Conservation (phyloP, 352 stramenopile species). For the Phytopythium aichiense region DNA sequence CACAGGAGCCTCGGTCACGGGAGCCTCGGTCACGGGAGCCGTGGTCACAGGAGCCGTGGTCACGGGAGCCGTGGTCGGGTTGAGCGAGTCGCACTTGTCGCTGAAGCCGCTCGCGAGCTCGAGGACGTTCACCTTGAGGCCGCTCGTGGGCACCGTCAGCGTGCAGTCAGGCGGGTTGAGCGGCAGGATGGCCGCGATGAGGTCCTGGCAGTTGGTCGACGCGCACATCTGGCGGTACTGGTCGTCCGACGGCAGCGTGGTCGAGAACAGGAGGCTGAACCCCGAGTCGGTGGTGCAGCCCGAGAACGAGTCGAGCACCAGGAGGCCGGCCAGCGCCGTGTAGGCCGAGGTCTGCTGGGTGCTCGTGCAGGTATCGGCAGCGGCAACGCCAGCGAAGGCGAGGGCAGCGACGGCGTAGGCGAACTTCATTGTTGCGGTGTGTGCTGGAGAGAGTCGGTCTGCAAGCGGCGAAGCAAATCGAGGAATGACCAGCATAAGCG, state of each 20-base stretch:
- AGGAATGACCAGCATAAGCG: background rate
- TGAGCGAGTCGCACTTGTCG: background rate
- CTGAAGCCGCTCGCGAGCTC: slow-evolving; percentile 6
- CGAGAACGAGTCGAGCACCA: background rate
- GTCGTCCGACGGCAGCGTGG: slow-evolving; percentile 5
- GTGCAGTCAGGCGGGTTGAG: slow-evolving; percentile 9
- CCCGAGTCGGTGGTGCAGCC: slow-evolving; percentile 7
- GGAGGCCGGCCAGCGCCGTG: background rate
- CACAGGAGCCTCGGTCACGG: too few relatives aligned
- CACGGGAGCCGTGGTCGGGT: background rate
- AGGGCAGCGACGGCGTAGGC: background rate
- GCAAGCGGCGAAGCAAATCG: background rate
- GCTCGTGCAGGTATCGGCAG: background rate
- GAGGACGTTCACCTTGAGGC: slow-evolving; percentile 8
- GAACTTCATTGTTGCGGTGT: background rate
- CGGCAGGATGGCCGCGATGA: slow-evolving; percentile 7
- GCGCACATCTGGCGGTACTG: slow-evolving; percentile 15
- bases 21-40: too few relatives aligned
- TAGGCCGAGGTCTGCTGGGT: slow-evolving; percentile 2
- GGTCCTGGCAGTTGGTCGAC: slow-evolving; percentile 4
- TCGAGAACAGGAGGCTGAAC: slow-evolving; percentile 9
- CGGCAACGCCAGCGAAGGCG: background rate
- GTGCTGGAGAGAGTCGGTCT: background rate
- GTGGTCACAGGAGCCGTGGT: background rate
- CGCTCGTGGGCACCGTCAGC: slow-evolving; percentile 8